Evolutionary conservation across 2,329 filamentous ascomycete species (phyloP), one percentile per base, ranked within the genome.

Genomic region (Xylaria arbuscula): DNA sequence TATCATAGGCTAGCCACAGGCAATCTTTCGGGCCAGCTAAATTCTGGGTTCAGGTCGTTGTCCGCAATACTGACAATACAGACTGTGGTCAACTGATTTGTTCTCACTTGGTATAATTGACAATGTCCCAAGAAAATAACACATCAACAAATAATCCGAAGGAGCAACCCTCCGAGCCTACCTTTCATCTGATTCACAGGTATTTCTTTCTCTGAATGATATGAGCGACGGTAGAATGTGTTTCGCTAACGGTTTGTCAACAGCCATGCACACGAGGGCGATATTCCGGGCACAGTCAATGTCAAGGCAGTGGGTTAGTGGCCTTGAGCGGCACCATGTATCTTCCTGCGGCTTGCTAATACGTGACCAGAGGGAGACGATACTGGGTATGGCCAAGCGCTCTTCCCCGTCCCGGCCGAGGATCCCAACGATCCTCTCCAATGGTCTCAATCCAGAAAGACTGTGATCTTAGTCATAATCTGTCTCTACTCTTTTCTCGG

Each of bases 381-480:
- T 71, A 87, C 86, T 0, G 86, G 80, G 0, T 87, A 87, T 67
- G 88, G 88, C 24, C 87, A 89, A 75, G 87, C 88, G 2, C 80
- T 89, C 3, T 89, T 85, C 71, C 87, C 88, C 1, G 87, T 89
- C 0, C 87, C 88, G 1, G 85, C 87, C 1, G 83, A 88, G 63
- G 87, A 89, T 72, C 87, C 87, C 0, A 89, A 89, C 67, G 87
- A 89, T 74, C 87, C 87, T 8, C 80, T 89, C 10, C 64, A 72
- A 45, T 71, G 69, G 88, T 75, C 85, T 1, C 80, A 77, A 34
- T 81, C 78, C 72, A 89, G 88, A 79, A 89, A 89, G 76, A 83
- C 81, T 1, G 80, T 83, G 74, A 89, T 90, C 55, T 79, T 89
- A 10, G 75, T 86, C 42, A 81, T 87, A 58, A 84, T 84, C 69